phyloP scores from a whole-genome alignment of 2,329 filamentous ascomycete species.

The Sporothrix pallida region DNA sequence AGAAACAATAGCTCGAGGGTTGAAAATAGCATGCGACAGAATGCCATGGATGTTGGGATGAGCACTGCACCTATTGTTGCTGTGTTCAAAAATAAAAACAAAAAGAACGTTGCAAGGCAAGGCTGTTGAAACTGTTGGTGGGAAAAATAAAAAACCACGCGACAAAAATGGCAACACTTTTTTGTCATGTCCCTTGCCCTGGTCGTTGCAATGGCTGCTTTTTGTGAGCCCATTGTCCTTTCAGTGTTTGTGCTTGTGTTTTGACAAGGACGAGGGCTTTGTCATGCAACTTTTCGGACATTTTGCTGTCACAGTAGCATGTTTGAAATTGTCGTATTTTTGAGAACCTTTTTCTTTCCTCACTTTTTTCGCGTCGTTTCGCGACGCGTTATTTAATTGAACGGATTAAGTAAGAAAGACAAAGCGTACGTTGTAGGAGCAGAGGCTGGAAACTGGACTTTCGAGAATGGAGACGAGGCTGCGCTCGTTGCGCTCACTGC shows the following conservation, averaged over 20 bases:
- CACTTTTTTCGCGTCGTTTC: neutral
- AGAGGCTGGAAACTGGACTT: neutral
- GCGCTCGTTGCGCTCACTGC: too few species aligned
- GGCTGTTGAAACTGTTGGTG: neutral
- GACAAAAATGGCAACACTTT: conserved; percentile 17
- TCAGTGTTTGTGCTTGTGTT: neutral
- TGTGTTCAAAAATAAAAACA: neutral
- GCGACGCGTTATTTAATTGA: conserved; percentile 27
- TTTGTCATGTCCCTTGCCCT: neutral
- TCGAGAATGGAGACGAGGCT: conserved; percentile 12
- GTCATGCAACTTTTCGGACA: neutral
- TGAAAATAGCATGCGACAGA: neutral
- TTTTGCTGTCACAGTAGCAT: neutral
- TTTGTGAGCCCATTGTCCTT: neutral
- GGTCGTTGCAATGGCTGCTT: neutral
- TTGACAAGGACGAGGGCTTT: conserved; percentile 7
- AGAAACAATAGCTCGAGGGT: neutral
- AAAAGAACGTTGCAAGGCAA: neutral
- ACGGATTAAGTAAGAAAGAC: neutral
- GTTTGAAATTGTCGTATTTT: neutral
- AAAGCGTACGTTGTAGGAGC: neutral
- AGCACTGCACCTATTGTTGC: neutral
- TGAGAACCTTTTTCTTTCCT: neutral
- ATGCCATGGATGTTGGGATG: neutral
- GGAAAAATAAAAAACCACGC: neutral